phyloP scores from a whole-genome alignment of 2,329 filamentous ascomycete genomes.

The Juglanconis juglandina region DNA sequence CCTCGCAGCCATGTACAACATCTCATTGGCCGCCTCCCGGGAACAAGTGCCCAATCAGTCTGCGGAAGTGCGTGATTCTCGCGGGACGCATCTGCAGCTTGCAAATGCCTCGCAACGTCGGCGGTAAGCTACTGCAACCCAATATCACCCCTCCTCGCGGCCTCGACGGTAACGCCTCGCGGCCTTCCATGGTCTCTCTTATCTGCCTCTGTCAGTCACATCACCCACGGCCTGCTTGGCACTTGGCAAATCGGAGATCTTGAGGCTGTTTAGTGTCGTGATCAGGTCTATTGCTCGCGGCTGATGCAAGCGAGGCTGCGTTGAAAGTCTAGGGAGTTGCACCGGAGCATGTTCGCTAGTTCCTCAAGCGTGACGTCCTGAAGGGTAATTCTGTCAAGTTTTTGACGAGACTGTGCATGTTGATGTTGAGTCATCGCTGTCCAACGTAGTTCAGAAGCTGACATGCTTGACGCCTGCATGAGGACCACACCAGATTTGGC shows the following conservation, averaged over 20 bases:
- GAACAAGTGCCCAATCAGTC: slow-evolving; percentile 13
- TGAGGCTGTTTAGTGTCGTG: too few species aligned
- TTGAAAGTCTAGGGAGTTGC: neutral
- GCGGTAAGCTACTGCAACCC: slow-evolving; percentile 8
- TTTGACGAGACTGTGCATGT: neutral
- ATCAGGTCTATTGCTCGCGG: neutral
- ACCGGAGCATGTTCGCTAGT: neutral
- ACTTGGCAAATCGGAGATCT: neutral
- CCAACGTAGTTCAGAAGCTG: neutral
- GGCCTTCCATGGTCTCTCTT: neutral
- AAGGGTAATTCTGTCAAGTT: neutral
- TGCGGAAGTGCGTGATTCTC: slow-evolving; percentile 7
- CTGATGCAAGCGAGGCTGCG: neutral
- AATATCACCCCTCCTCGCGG: neutral
- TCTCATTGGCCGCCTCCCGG: slow-evolving; percentile 1
- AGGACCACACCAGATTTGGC: neutral
- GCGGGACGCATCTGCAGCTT: slow-evolving; percentile 13
- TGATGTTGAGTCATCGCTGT: neutral
- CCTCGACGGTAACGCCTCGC: too few species aligned
- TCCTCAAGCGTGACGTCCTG: neutral
- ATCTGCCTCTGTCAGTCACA: neutral
- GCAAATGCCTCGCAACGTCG: slow-evolving; percentile 6
- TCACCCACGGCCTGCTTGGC: neutral
- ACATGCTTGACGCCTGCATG: neutral
- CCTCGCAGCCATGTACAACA: too few species aligned